Evolutionary conservation across 805 yeast genomes (phyloP), one percentile per base, ranked within the genome.

Genomic region (Candida quercuum): DNA sequence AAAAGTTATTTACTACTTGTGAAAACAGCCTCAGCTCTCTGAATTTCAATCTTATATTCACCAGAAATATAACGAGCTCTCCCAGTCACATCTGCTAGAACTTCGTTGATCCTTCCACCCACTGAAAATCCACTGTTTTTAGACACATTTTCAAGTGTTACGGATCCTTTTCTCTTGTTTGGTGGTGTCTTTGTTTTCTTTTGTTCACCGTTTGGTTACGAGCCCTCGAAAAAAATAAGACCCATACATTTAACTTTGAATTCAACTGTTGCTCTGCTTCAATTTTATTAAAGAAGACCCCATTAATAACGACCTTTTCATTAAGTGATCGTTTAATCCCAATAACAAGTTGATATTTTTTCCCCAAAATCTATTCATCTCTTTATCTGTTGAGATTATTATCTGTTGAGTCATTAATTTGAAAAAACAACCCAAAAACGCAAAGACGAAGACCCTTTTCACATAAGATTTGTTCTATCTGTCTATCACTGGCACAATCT

Each of bases 301-400:
- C n/a, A n/a, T n/a, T n/a, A 21, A 26, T 40, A 44, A 30, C 67
- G 70, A 64, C 61, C 70, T 64, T 64, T 64, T 64, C 51, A 51
- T 52, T 64, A 64, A 64, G 70, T 61, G 45, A 57, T 64, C 70
- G 68, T 51, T 56, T 46, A 26, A 27, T 28, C 24, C 28, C n/a
- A 33, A 38, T 17, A 20, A 31, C 5, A 25, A 14, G 30, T 14
- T 20, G 11, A 16, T 13, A 24, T 9, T 22, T 16, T 28, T 29
- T 21, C 14, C n/a, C 24, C 18, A 27, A n/a, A 14, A 26, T 13
- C 23, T 24, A 13, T 16, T 28, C n/a, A 12, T 27, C 17, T 25
- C 22, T 16, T 15, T 17, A 19, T 19, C 13, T 12, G 9, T 25
- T 10, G 14, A 25, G 14, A 15, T 35, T 13, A 14, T 28, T 25